Percentiles rank a stretch among this genome's conserved stretches.
These are phyloP conservation scores for Luffa acutangula DNA, from an alignment of 306 rosid genomes.

Conservation along the genomic window DNA sequence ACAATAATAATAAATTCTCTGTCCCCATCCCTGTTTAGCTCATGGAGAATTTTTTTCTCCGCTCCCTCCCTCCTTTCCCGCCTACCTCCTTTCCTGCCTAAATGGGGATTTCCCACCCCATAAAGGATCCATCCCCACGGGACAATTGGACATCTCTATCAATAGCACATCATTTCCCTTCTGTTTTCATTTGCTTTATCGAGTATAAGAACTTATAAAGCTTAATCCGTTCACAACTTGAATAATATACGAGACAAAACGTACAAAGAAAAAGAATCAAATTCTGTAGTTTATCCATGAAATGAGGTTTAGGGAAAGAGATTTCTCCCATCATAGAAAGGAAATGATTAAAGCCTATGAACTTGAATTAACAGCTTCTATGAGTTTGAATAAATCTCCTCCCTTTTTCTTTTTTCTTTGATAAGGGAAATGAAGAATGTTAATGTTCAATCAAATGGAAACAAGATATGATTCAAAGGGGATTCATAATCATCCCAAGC, in stretches of 20 bases:
- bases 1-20: too few species aligned
- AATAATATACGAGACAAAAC: not conserved
- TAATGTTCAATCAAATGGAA: conserved; percentile 8
- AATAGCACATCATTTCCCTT: not conserved
- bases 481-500: conserved; percentile 39
- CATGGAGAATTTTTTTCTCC: too few species aligned
- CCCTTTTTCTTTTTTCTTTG: not conserved
- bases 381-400: not conserved
- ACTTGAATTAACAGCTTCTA: not conserved
- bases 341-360: not conserved
- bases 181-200: not conserved
- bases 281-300: not conserved
- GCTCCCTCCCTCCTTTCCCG: too few species aligned
- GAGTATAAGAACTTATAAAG: not conserved
- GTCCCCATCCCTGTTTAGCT: too few species aligned
- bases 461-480: not conserved
- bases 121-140: too few species aligned
- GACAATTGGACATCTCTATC: too few species aligned
- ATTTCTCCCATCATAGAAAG: not conserved
- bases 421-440: not conserved
- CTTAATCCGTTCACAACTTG: not conserved
- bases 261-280: not conserved
- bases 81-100: too few species aligned
- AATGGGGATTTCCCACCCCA: too few species aligned
- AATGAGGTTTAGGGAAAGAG: not conserved